phyloP scores from a whole-genome alignment of 2,329 filamentous ascomycete species.

The Alternaria arbusti region DNA sequence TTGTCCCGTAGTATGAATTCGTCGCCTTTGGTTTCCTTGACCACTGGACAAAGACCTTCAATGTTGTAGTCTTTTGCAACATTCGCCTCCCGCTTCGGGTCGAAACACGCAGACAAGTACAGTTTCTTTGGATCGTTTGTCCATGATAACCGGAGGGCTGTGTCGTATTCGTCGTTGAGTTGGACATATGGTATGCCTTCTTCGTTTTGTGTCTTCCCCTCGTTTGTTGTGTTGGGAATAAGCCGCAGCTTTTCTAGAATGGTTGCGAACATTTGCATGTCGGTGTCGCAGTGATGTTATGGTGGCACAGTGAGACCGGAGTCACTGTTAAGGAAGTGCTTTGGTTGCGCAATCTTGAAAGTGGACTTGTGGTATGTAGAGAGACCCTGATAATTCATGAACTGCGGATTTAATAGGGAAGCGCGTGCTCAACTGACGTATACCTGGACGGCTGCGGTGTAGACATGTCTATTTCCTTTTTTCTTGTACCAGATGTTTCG shows the following conservation, averaged over 20 bases:
- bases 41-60: constrained; percentile 6
- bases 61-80: constrained; percentile 11
- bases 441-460: not conserved
- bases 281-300: not conserved
- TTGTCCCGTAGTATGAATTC: constrained; percentile 8
- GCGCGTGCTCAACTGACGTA: not conserved
- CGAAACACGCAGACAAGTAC: constrained; percentile 5
- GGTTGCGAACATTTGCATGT: not conserved
- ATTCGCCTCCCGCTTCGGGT: not conserved
- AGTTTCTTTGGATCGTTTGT: constrained; percentile 12
- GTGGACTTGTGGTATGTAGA: not conserved
- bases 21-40: constrained; percentile 4
- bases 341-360: not conserved
- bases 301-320: not conserved
- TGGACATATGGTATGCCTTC: constrained; percentile 8
- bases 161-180: constrained; percentile 4
- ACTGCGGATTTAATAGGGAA: not conserved
- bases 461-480: not conserved
- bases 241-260: not conserved
- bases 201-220: not conserved
- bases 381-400: not conserved
- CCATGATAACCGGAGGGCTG: constrained; percentile 1
- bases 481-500: not conserved
- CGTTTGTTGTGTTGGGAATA: not conserved
- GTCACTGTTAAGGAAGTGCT: not conserved